phyloP scores from a whole-genome alignment of 1,284 basidiomycete species.

The Cystobasidiaceae sp. region DNA sequence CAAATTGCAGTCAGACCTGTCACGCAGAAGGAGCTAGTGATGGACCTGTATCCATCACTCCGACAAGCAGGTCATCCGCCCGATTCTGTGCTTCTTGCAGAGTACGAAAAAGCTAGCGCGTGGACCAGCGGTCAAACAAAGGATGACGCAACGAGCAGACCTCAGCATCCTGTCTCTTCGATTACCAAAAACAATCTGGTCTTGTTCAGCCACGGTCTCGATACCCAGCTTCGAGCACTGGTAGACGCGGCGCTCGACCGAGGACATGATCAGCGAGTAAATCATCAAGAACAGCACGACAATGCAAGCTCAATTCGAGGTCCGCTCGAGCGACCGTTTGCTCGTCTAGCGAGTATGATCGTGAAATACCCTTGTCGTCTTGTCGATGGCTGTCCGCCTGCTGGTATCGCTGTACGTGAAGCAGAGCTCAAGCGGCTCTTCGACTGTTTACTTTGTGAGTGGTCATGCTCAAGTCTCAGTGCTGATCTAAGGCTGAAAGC shows the following conservation, averaged over 20 bases:
- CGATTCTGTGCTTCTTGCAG: neutral
- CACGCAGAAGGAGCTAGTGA: conserved; percentile 14
- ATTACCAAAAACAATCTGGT: too few species aligned
- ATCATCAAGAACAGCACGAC: neutral
- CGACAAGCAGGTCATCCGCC: neutral
- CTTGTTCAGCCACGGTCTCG: neutral
- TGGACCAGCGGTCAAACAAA: neutral
- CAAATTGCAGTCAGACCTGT: conserved; percentile 1
- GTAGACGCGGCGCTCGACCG: neutral
- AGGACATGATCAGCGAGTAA: neutral
- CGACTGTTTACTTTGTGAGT: neutral
- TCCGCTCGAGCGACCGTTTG: neutral
- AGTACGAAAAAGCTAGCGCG: neutral
- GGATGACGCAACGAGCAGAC: neutral
- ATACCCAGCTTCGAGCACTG: too few species aligned
- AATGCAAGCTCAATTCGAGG: neutral
- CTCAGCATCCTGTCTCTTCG: neutral
- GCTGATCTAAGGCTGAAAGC: neutral
- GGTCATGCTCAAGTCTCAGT: neutral
- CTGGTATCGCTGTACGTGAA: neutral
- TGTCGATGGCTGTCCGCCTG: neutral
- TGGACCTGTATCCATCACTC: neutral
- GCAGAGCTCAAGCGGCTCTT: neutral
- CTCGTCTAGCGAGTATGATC: neutral
- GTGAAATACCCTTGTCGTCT: neutral